Conservation (phyloP, 2,329 filamentous ascomycete genomes). For the Fusarium vanettenii region DNA sequence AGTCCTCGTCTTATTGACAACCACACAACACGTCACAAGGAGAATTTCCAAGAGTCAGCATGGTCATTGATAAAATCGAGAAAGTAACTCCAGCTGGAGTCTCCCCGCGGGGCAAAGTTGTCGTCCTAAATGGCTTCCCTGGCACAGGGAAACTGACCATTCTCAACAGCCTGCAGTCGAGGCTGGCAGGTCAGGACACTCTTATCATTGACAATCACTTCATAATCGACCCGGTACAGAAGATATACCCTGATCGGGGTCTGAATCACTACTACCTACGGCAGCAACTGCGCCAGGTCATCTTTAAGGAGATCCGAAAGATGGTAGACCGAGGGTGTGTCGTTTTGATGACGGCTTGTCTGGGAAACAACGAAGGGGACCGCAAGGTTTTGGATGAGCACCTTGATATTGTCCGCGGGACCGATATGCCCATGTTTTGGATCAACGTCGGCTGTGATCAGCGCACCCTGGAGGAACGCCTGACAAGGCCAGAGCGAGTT, state of each 20-base stretch:
- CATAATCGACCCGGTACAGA: constrained; percentile 1
- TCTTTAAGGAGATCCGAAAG: constrained; percentile 19
- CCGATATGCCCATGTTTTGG: constrained; percentile 12
- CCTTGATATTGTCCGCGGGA: constrained; percentile 1
- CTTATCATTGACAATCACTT: constrained; percentile 17
- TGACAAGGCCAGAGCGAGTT: not conserved
- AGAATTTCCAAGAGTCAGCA: not conserved
- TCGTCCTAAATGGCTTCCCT: constrained; percentile 22
- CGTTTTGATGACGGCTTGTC: constrained; percentile 18
- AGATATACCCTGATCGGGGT: not conserved
- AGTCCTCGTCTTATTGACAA: not conserved
- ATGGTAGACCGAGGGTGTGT: constrained; percentile 1
- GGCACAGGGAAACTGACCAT: constrained; percentile 7
- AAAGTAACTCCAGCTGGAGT: not conserved
- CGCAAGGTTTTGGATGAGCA: constrained; percentile 7
- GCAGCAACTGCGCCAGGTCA: constrained; percentile 11
- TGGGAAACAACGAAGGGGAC: not conserved
- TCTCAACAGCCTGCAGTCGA: not conserved
- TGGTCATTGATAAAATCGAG: not conserved
- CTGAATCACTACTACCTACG: not conserved
- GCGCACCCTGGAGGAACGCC: not conserved
- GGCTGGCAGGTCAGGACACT: not conserved
- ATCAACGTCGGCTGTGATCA: constrained; percentile 11
- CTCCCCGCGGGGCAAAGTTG: constrained; percentile 5
- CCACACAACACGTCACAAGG: not conserved